These are phyloP conservation scores for Pythium scleroteichum DNA, from an alignment of 352 stramenopile genomes.

Conservation along the genomic window DNA sequence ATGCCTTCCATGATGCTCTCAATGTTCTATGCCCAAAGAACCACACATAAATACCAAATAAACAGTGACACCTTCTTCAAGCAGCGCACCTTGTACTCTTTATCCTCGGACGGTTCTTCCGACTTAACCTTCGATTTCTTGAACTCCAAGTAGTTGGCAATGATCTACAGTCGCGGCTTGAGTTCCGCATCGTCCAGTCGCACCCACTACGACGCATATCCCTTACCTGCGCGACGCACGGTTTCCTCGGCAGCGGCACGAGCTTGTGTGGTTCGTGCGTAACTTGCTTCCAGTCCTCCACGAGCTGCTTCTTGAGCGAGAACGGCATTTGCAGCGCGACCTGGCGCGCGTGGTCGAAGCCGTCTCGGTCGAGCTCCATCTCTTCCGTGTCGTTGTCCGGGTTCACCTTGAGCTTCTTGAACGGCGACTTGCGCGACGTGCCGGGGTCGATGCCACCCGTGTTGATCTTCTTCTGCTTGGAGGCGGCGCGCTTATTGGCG, in stretches of 20 bases:
- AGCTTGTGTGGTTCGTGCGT: conserved; percentile 79
- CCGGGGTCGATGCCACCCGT: conserved; percentile 52
- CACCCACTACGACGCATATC: background rate
- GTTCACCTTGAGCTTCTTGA: conserved; percentile 77
- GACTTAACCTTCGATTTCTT: conserved; percentile 66
- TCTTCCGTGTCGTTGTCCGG: conserved; percentile 71
- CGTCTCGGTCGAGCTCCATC: conserved; percentile 32
- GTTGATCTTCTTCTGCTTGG: conserved; percentile 72
- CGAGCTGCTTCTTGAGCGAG: conserved; percentile 91
- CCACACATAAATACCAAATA: no score
- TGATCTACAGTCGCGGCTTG: conserved; percentile 42
- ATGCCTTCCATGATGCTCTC: conserved; percentile 84
- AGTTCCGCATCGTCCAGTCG: conserved; percentile 15
- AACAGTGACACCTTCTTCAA: no score
- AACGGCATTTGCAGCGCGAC: conserved; percentile 87
- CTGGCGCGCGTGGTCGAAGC: conserved; percentile 34
- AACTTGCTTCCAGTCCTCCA: conserved; percentile 90
- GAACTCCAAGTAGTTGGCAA: conserved; percentile 77
- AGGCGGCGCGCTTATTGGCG: conserved; percentile 20
- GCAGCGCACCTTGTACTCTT: conserved; percentile 62
- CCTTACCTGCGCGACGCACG: conserved; percentile 54
- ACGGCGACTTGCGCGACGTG: conserved; percentile 60
- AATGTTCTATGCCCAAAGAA: conserved; percentile 68
- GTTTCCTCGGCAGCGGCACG: conserved; percentile 79
- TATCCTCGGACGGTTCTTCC: conserved; percentile 56